phyloP scores from a whole-genome alignment of 257 asterid genomes.

The Eucommia ulmoides region DNA sequence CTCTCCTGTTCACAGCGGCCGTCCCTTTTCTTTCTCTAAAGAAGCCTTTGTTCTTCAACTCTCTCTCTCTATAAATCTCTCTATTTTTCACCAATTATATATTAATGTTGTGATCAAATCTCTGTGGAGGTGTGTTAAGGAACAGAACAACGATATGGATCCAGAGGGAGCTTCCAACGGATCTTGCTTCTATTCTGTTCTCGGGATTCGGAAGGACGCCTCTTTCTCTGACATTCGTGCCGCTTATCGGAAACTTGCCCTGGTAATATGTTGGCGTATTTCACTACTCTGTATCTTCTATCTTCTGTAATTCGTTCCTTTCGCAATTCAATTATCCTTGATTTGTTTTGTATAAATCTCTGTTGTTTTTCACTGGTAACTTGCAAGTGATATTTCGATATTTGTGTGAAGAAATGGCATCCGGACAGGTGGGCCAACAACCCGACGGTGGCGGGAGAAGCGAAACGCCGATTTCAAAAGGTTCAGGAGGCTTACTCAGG shows the following conservation, averaged over 20 bases:
- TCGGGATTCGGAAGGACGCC: conserved; percentile 72
- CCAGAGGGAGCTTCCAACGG: conserved; percentile 52
- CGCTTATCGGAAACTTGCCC: conserved; percentile 82
- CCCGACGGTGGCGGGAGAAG: conserved; percentile 62
- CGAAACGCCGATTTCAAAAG: conserved; percentile 62
- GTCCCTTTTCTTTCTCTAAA: too few relatives aligned
- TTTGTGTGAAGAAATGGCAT: conserved; percentile 52
- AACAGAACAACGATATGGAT: too few relatives aligned
- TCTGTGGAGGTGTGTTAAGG: too few relatives aligned
- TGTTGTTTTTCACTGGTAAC: background rate
- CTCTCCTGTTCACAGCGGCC: too few relatives aligned
- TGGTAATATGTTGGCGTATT: conserved; percentile 26
- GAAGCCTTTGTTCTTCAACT: too few relatives aligned
- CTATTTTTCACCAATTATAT: too few relatives aligned
- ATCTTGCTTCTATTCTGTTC: conserved; percentile 64
- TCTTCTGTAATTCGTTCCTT: background rate
- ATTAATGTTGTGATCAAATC: too few relatives aligned
- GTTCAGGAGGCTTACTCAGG: conserved; percentile 76
- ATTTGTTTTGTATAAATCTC: background rate
- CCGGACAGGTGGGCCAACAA: conserved; percentile 68
- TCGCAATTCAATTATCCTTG: background rate
- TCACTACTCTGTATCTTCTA: background rate
- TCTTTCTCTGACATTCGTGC: conserved; percentile 70
- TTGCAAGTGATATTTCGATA: background rate
- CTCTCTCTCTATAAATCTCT: too few relatives aligned